These are phyloP conservation scores for Polygonum maritimum DNA, from an alignment of 148 eudicot species.

Conservation along the genomic window DNA sequence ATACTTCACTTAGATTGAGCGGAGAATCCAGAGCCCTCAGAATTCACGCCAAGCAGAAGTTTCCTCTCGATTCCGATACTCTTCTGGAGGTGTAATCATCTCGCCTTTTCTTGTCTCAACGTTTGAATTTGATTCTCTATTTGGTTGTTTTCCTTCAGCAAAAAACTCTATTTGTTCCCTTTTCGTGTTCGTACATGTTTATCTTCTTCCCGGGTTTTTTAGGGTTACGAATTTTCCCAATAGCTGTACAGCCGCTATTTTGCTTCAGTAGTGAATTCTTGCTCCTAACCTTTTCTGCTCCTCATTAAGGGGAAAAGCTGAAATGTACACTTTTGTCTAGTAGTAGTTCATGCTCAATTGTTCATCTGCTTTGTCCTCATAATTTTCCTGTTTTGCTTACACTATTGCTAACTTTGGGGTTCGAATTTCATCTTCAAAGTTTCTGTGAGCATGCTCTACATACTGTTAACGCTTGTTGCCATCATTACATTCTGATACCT, in stretches of 20 bases:
- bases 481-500: neutral
- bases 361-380: neutral
- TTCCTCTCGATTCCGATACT: conserved; percentile 36
- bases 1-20: conserved; percentile 68
- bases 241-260: neutral
- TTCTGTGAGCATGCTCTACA: neutral
- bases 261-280: neutral
- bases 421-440: neutral
- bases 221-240: neutral
- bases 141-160: neutral
- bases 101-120: neutral
- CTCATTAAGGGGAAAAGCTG: neutral
- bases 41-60: conserved; percentile 78
- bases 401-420: neutral
- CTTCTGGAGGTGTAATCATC: conserved; percentile 48
- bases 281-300: neutral
- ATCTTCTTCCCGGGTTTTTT: neutral
- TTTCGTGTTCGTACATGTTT: neutral
- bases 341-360: neutral
- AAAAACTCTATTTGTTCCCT: neutral
- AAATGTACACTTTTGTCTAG: neutral
- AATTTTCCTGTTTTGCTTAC: neutral
- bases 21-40: conserved; percentile 54
- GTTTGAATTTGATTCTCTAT: neutral
- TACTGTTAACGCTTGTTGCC: neutral